These are phyloP conservation scores for Trichoderma orchidacearum DNA, from an alignment of 495 filamentous ascomycete species.

Conservation along the genomic window DNA sequence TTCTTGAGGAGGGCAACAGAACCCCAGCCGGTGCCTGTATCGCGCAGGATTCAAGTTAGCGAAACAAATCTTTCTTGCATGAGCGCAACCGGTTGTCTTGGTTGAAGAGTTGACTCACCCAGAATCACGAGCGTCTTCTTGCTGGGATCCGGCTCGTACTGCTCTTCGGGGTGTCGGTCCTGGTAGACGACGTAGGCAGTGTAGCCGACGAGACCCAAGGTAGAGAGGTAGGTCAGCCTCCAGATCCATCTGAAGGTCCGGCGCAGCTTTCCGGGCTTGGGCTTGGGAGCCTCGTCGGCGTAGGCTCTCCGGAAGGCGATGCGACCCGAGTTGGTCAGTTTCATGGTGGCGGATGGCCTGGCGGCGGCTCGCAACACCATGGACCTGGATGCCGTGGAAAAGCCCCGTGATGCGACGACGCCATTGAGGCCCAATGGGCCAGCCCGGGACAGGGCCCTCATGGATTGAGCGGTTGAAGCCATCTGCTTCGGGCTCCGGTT, in stretches of 20 bases:
- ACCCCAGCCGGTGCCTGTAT: slow-evolving; percentile 84
- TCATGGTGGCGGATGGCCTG: neutral
- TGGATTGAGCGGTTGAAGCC: neutral
- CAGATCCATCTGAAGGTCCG: slow-evolving; percentile 40
- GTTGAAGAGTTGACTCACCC: slow-evolving; percentile 41
- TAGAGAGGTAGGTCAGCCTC: slow-evolving; percentile 60
- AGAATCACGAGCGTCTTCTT: slow-evolving; percentile 98
- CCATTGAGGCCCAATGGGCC: neutral
- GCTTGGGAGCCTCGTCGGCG: slow-evolving; percentile 22
- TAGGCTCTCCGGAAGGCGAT: slow-evolving; percentile 22
- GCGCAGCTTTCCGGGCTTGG: slow-evolving; percentile 23
- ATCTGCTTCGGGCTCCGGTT: neutral
- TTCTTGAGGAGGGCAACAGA: slow-evolving; percentile 95
- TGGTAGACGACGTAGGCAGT: slow-evolving; percentile 71
- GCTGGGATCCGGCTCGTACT: slow-evolving; percentile 61
- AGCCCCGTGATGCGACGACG: slow-evolving; percentile 10
- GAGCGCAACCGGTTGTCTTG: slow-evolving; percentile 7
- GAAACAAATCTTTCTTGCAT: neutral
- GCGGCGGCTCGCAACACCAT: neutral
- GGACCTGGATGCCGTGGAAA: slow-evolving; percentile 7
- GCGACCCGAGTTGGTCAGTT: slow-evolving; percentile 12
- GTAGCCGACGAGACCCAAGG: slow-evolving; percentile 51
- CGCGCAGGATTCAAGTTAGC: neutral
- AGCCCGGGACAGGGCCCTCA: neutral
- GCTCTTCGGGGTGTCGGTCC: slow-evolving; percentile 67